Conservation (phyloP, 192 early-diverging fungal genomes). For the Radiomyces spectabilis region DNA sequence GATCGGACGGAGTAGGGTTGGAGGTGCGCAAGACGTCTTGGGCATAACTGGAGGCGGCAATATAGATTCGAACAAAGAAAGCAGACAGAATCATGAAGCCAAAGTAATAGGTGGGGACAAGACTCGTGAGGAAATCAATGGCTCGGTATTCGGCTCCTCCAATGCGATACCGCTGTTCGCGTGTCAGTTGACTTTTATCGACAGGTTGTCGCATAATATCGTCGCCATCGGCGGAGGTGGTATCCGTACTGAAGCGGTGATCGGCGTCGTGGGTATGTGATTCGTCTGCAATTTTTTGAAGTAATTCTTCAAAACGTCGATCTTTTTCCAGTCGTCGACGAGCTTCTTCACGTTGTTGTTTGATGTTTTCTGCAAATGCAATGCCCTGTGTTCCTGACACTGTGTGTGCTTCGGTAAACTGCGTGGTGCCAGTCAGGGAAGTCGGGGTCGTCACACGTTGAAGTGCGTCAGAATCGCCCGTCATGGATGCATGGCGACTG, state of each 20-base stretch:
- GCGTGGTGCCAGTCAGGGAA: neutral
- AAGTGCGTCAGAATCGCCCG: neutral
- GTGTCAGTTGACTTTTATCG: constrained; percentile 22
- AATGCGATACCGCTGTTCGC: constrained; percentile 17
- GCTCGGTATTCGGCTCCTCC: constrained; percentile 28
- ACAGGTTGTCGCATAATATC: constrained; percentile 13
- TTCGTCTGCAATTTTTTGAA: neutral
- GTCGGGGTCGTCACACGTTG: neutral
- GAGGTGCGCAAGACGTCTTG: constrained; percentile 12
- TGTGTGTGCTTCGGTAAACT: neutral
- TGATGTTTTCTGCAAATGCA: constrained; percentile 26
- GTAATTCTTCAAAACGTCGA: constrained; percentile 1
- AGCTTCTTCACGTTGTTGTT: constrained; percentile 12
- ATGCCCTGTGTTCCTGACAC: constrained; percentile 5
- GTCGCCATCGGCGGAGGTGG: neutral
- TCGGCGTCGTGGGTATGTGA: neutral
- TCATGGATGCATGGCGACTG: neutral
- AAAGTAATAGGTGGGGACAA: constrained; percentile 23
- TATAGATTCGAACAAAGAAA: constrained; percentile 16
- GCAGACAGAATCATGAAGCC: constrained; percentile 11
- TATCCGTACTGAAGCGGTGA: neutral
- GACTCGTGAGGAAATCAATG: constrained; percentile 9
- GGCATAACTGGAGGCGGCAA: constrained; percentile 13
- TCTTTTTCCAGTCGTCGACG: constrained; percentile 18
- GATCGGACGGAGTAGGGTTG: constrained; percentile 10